phyloP scores from a whole-genome alignment of 768 basidiomycete species.

The Termitomyces sp. region DNA sequence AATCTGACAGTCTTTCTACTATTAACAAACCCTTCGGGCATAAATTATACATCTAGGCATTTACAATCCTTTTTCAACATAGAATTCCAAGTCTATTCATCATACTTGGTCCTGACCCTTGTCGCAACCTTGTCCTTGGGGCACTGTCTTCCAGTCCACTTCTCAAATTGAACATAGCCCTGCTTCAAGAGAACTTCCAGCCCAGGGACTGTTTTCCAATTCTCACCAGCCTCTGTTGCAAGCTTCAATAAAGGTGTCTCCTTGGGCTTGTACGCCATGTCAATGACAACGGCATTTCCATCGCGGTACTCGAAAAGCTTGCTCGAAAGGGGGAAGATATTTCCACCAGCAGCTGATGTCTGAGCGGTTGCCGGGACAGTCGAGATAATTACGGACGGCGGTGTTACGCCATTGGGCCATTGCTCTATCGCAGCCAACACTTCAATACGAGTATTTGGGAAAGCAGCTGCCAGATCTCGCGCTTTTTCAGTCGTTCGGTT shows the following conservation, averaged over 20 bases:
- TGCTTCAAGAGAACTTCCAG: conserved; percentile 86
- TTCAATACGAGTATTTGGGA: conserved; percentile 60
- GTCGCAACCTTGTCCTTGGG: conserved; percentile 43
- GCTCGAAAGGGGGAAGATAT: conserved; percentile 46
- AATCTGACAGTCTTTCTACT: not conserved
- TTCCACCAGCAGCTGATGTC: conserved; percentile 22
- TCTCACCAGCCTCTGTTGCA: conserved; percentile 43
- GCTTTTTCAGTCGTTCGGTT: conserved; percentile 83
- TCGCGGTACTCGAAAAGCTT: conserved; percentile 50
- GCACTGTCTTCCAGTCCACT: conserved; percentile 71
- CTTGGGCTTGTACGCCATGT: conserved; percentile 92
- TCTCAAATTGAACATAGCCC: conserved; percentile 78
- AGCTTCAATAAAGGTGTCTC: conserved; percentile 75
- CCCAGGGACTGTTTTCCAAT: conserved; percentile 74
- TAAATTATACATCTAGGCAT: not conserved
- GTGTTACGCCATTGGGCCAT: conserved; percentile 38
- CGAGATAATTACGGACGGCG: conserved; percentile 76
- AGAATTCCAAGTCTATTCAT: not conserved
- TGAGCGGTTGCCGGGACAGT: conserved; percentile 80
- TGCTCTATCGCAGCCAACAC: conserved; percentile 53
- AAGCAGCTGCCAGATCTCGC: conserved; percentile 56
- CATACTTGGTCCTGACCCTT: conserved; percentile 45
- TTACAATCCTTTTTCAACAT: not conserved
- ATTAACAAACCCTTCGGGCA: not conserved
- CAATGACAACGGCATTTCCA: conserved; percentile 67